Conservation (phyloP, 331 rosid genomes). For the Acacia pycnantha region DNA sequence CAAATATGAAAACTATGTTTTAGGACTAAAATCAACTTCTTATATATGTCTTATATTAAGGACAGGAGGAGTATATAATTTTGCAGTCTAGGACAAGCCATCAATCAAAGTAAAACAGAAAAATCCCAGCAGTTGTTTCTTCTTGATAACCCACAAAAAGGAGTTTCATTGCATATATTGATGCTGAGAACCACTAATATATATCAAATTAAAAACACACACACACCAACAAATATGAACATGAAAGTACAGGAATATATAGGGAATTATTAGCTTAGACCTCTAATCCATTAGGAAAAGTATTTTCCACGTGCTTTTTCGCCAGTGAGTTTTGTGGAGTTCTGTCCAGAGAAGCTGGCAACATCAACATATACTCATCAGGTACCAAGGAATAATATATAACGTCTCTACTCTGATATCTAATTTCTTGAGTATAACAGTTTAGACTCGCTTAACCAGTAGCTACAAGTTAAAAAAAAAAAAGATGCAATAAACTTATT, state of each 20-base stretch:
- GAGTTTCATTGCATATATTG: not conserved
- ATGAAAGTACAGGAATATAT: not conserved
- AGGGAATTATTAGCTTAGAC: slow-evolving; percentile 42
- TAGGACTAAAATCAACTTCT: too few species aligned
- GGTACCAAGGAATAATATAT: not conserved
- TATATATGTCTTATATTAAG: too few species aligned
- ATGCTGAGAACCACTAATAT: slow-evolving; percentile 7
- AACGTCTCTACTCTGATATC: not conserved
- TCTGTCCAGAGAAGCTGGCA: slow-evolving; percentile 51
- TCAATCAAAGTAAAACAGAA: not conserved
- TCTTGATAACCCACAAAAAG: not conserved
- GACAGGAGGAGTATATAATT: not conserved
- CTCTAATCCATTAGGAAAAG: slow-evolving; percentile 81
- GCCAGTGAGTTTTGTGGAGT: slow-evolving; percentile 36
- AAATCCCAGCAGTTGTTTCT: not conserved
- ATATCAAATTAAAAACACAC: slow-evolving; percentile 1
- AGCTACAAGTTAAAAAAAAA: slow-evolving; percentile 1
- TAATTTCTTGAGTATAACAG: slow-evolving; percentile 19
- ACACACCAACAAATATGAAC: not conserved
- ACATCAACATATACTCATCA: slow-evolving; percentile 27
- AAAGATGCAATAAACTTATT: not conserved
- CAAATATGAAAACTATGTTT: too few species aligned
- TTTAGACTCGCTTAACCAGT: not conserved
- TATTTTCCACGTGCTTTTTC: slow-evolving; percentile 43
- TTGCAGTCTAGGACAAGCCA: slow-evolving; percentile 10